Conservation (phyloP, 148 eudicot genomes). For the Selenicereus undatus region DNA sequence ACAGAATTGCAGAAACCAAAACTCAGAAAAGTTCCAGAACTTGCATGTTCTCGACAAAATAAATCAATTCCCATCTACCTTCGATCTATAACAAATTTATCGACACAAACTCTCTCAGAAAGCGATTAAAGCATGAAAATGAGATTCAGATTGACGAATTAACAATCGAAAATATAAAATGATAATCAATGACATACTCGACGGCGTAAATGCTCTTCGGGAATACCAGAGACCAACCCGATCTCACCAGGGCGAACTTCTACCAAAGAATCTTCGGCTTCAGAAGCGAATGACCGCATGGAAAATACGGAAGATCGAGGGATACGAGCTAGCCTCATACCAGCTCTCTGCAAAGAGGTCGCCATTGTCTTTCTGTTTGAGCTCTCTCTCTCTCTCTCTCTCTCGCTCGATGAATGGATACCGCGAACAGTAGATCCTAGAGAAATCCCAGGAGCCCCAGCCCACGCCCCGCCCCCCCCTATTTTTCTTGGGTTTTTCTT, state of each 20-base stretch:
- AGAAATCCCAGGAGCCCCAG: background rate
- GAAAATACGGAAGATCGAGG: constrained; percentile 32
- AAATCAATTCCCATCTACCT: background rate
- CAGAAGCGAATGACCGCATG: constrained; percentile 49
- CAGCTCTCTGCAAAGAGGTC: constrained; percentile 51
- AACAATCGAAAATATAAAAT: background rate
- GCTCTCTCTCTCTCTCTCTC: background rate
- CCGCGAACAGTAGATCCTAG: background rate
- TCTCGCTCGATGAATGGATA: background rate
- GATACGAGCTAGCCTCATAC: constrained; percentile 36
- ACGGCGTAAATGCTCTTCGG: constrained; percentile 65
- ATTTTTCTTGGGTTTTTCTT: background rate
- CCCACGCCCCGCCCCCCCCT: too few species aligned
- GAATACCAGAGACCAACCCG: constrained; percentile 73
- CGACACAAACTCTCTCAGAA: background rate
- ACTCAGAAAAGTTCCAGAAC: background rate
- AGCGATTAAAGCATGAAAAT: background rate
- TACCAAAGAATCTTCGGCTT: constrained; percentile 51
- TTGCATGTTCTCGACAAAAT: background rate
- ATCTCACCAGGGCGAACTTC: constrained; percentile 64
- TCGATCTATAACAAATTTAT: background rate
- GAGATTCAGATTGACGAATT: background rate
- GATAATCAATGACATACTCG: constrained; percentile 33
- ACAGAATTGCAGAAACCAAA: background rate
- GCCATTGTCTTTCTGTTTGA: constrained; percentile 43